Conservation (phyloP, 2,329 filamentous ascomycete genomes). For the Tolypocladium ovalisporum region DNA sequence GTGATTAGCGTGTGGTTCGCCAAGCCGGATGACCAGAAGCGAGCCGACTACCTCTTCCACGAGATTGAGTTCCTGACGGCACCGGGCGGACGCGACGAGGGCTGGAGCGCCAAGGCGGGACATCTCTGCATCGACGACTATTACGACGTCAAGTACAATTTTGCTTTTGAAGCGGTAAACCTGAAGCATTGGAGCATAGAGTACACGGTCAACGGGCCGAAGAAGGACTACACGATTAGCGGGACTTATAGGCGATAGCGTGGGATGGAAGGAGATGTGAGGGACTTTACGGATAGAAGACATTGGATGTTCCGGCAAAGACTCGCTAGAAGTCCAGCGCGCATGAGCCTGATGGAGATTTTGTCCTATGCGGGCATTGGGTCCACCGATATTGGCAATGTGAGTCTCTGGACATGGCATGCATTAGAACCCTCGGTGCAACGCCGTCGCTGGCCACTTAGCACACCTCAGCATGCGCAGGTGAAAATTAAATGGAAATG, state of each 20-base stretch:
- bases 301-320: neutral
- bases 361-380: too few species aligned
- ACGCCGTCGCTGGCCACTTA: neutral
- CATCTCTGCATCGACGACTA: slow-evolving; percentile 64
- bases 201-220: slow-evolving; percentile 59
- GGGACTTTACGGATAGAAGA: neutral
- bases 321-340: neutral
- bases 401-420: neutral
- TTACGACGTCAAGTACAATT: slow-evolving; percentile 61
- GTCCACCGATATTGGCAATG: too few species aligned
- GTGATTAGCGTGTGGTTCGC: slow-evolving; percentile 64
- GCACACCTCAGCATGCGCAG: neutral
- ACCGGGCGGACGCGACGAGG: slow-evolving; percentile 19
- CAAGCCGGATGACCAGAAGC: slow-evolving; percentile 47
- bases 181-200: slow-evolving; percentile 47
- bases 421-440: neutral
- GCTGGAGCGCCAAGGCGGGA: slow-evolving; percentile 54
- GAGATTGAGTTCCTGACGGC: slow-evolving; percentile 50
- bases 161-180: slow-evolving; percentile 47
- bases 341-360: neutral
- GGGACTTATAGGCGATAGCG: slow-evolving; percentile 36
- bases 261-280: neutral
- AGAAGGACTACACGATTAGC: slow-evolving; percentile 59
- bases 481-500: neutral
- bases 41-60: slow-evolving; percentile 66